Percentiles rank a stretch among this genome's conserved stretches.
Conservation (phyloP, 139 green algal genomes). For the Asterochloris sp. region DNA sequence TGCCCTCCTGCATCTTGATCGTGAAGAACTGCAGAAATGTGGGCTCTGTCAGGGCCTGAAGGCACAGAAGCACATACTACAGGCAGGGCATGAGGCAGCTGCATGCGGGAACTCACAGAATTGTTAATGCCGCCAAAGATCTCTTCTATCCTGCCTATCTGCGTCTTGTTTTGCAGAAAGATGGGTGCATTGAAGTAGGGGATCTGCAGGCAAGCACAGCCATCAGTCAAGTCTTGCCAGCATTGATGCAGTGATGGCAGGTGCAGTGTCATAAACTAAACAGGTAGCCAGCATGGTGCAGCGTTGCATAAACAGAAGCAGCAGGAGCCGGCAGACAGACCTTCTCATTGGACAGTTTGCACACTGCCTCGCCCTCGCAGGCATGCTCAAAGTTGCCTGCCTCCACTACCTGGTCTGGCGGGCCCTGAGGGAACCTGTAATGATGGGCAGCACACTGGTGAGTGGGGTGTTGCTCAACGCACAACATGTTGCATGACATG, state of each 20-base stretch:
- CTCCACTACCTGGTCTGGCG: constrained; percentile 72
- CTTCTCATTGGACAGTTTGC: constrained; percentile 95
- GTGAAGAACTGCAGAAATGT: constrained; percentile 75
- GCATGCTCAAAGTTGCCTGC: constrained; percentile 88
- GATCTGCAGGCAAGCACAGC: constrained; percentile 51
- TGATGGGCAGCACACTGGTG: background rate
- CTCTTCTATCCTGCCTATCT: constrained; percentile 97
- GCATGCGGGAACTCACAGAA: constrained; percentile 41
- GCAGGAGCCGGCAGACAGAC: constrained; percentile 34
- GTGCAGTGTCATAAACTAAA: background rate
- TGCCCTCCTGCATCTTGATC: constrained; percentile 94
- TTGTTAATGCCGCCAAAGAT: constrained; percentile 96
- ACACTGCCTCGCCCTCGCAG: constrained; percentile 97
- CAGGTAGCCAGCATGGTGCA: background rate
- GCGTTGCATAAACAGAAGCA: background rate
- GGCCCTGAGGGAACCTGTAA: constrained; percentile 23
- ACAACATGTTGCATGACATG: background rate
- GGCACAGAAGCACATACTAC: background rate
- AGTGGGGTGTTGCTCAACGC: background rate
- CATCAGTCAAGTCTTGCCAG: background rate
- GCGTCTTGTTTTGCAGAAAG: constrained; percentile 96
- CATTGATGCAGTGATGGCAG: background rate
- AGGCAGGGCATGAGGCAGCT: background rate
- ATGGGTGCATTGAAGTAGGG: constrained; percentile 99
- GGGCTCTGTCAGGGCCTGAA: background rate